Evolutionary conservation across 2,329 filamentous ascomycete genomes (phyloP), one percentile per base, ranked within the genome.

Genomic region (Hymenotorrendiella dingleyae): DNA sequence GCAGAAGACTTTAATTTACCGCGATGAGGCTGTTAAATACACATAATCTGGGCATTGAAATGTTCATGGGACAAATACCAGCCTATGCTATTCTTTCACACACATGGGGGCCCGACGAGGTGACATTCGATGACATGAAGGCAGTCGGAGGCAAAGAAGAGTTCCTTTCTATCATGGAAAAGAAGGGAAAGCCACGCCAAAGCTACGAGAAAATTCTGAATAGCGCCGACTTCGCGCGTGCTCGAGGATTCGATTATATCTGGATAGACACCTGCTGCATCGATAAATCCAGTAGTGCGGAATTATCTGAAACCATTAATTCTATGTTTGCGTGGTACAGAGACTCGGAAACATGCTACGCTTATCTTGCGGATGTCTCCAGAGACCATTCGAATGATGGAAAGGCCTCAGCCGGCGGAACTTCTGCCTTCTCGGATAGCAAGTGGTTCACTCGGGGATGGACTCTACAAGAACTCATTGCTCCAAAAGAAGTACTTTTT

Each of bases 61-160:
- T n/a, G n/a, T n/a, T n/a, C n/a, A n/a, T n/a, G n/a, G n/a, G n/a
- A n/a, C n/a, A n/a, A n/a, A n/a, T n/a, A 22, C 58, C 58, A 0
- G 42, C 46, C 0, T 62, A 62, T 36, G 57, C 56, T 3, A 60
- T 62, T 4, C 49, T 63, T 4, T 62, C 58, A 5, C 61, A 63
- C 36, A 58, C 52, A 4, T 62, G 61, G 60, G 53, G 47, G 4
- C 37, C 50, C 1, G 59, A 51, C 2, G 61, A 64, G 43, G 53
- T 61, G 7, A 40, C 51, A 0, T 56, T 57, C 27, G 28, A 47
- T 14, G 56, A 61, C 26, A 45, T 57, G 22, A 27, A 43, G 11
- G 5, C 8, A 9, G n/a, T 12, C 12, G n/a, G 4, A 24, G 17
- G 21, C 21, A 27, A 23, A 16, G 8, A 14, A 6, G n/a, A n/a